Percentiles rank a stretch among this genome's conserved stretches.
phyloP scores from a whole-genome alignment of 352 stramenopile genomes.

The Pythium volutum region DNA sequence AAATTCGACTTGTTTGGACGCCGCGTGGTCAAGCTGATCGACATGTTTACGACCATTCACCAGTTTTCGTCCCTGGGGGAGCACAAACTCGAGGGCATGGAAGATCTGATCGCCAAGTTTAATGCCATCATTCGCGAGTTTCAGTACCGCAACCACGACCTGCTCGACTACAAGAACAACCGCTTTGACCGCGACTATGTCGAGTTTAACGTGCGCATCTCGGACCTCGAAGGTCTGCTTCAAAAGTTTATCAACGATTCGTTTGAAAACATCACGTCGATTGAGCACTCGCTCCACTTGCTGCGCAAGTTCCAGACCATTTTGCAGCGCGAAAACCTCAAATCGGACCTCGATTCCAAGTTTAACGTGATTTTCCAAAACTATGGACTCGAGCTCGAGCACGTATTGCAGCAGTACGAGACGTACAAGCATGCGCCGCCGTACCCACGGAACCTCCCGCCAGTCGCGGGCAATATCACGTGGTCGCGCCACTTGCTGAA shows the following conservation, averaged over 20 bases:
- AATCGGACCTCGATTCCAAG: slow-evolving; percentile 97
- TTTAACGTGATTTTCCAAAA: slow-evolving; percentile 99
- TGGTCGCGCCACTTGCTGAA: slow-evolving; percentile 98
- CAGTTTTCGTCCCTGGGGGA: slow-evolving; percentile 92
- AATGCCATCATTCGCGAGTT: slow-evolving; percentile 97
- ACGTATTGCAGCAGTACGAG: slow-evolving; percentile 98
- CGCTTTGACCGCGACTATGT: slow-evolving; percentile 97
- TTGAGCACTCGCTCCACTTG: slow-evolving; percentile 96
- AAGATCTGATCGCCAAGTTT: slow-evolving; percentile 92
- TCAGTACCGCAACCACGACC: slow-evolving; percentile 94
- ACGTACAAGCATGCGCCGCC: slow-evolving; percentile 98
- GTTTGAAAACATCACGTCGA: slow-evolving; percentile 98
- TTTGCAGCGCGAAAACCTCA: slow-evolving; percentile 97
- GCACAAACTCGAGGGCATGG: slow-evolving; percentile 92
- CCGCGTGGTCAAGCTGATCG: slow-evolving; percentile 97
- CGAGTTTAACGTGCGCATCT: slow-evolving; percentile 95
- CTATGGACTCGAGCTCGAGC: slow-evolving; percentile 97
- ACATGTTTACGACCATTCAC: slow-evolving; percentile 99
- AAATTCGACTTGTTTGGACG: slow-evolving; percentile 98
- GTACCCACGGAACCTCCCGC: slow-evolving; percentile 95
- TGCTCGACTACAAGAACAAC: slow-evolving; percentile 99
- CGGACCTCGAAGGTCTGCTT: slow-evolving; percentile 94
- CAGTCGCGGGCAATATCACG: slow-evolving; percentile 97
- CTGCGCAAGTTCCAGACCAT: slow-evolving; percentile 98
- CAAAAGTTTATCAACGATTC: slow-evolving; percentile 99